phyloP scores from a whole-genome alignment of 2,329 filamentous ascomycete genomes.

The Tolypocladium cylindrosporum region DNA sequence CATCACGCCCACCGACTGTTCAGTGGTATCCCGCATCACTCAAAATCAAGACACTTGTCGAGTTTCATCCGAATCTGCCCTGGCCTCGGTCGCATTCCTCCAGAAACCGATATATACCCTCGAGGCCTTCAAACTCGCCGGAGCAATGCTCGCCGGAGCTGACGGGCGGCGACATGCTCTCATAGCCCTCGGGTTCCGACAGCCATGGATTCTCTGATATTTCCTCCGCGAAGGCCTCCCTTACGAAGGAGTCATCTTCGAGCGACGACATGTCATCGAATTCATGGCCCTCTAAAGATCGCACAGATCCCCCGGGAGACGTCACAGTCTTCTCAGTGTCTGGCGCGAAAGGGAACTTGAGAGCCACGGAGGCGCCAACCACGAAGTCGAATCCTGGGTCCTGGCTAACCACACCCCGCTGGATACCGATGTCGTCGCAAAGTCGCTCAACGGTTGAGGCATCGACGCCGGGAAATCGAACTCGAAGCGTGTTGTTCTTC shows the following conservation, averaged over 20 bases:
- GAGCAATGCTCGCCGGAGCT: conserved; percentile 34
- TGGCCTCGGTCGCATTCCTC: conserved; percentile 44
- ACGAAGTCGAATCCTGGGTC: conserved; percentile 63
- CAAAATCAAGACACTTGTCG: background rate
- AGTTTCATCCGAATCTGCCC: conserved; percentile 19
- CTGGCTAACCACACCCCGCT: conserved; percentile 67
- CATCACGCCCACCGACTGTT: background rate
- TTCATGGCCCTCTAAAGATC: conserved; percentile 32
- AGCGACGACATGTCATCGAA: conserved; percentile 26
- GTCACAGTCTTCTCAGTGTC: conserved; percentile 27
- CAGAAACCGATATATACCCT: conserved; percentile 48
- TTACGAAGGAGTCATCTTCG: conserved; percentile 23
- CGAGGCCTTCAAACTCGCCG: conserved; percentile 42
- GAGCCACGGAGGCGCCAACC: conserved; percentile 60
- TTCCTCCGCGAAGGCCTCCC: conserved; percentile 31
- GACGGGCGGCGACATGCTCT: conserved; percentile 37
- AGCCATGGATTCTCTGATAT: conserved; percentile 38
- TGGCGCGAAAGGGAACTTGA: conserved; percentile 81
- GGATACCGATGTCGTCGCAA: conserved; percentile 79
- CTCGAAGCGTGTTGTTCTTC: conserved; percentile 55
- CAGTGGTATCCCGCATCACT: background rate
- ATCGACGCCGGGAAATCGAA: conserved; percentile 89
- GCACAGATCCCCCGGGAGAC: conserved; percentile 38
- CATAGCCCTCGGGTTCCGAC: conserved; percentile 36
- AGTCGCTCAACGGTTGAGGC: conserved; percentile 69